Base-by-base conservation (phyloP, 2,329 filamentous ascomycete genomes). In the Colletotrichum eleusines region DNA sequence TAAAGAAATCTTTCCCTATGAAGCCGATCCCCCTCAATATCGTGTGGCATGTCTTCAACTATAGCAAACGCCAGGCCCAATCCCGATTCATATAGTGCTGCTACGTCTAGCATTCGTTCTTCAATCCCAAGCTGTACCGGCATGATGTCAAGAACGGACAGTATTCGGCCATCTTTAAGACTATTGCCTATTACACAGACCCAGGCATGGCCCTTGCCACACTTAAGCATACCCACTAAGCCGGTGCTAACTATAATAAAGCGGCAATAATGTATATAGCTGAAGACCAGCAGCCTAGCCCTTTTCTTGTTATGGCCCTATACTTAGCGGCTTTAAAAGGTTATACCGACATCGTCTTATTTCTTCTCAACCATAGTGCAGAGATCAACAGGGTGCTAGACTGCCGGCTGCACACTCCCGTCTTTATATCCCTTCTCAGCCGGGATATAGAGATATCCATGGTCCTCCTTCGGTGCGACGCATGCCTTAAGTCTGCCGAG, bases 261-360 rank as follows among this genome's bases (percentile, higher is more conserved):
- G n/a, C n/a, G n/a, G n/a, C n/a, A n/a, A n/a, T n/a, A n/a, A n/a
- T n/a, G n/a, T 60, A 33, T 35, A 35, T 35, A 35, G 33, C 33
- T 35, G 11, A 35, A 35, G n/a, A n/a, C n/a, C n/a, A n/a, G n/a
- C n/a, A n/a, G n/a, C n/a, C n/a, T n/a, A n/a, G n/a, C n/a, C n/a
- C 55, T 54, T 18, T 11, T 66, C 54, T 59, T 65, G 12, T 65
- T 6, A 65, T n/a, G 16, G 63, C 53, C 23, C 44, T 66, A 7
- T 66, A 59, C 5, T 2, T 51, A 4, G 26, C 54, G 5, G 35
- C 63, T 58, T 65, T 4, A 5, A 51, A 65, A 59, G 44, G 42
- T 16, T 50, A 65, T n/a, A 0, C 44, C n/a, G 6, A 65, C 11
- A 65, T 58, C 11, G 3, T 58, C 1, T 65, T 16, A 16, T 65